Evolutionary conservation across 805 yeast species (phyloP), one percentile per base, ranked within the genome.

Genomic region (Kluyveromyces lactis): DNA sequence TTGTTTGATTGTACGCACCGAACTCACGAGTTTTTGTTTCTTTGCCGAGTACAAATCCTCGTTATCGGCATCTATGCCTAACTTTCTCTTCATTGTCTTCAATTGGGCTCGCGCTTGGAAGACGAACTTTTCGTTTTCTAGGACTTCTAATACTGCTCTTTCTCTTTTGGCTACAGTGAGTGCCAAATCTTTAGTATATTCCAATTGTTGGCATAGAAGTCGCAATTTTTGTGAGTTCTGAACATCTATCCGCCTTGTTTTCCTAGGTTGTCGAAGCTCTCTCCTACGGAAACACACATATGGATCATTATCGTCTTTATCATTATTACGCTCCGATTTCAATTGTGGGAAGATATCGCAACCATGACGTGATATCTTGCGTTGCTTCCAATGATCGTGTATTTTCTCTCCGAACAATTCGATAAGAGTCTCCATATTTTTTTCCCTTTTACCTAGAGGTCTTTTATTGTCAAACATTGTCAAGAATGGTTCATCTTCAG

Each of bases 281-380:
- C 98, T 81, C 49, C 96, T 79, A 53, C 98, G 76, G 69, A 92
- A 92, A 66, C 97, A 86, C 30, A 86, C 81, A 60, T 92, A 92
- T 1, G 98, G 97, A 60, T 92, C 97, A 43, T 74, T 75, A 53
- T 89, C 97, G 53, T 89, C 97, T 54, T 87, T 87, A 43, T 86
- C 92, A 41, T 75, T 76, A 18, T 85, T 85, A 50, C 85, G 89
- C 64, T 89, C 97, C 58, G 85, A 87, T 58, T 79, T 84, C 37
- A 92, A 67, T 12, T 71, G 60, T 3, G 97, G 95, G 48, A 77
- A 72, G 16, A 92, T 73, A 3, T 82, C 61, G 49, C 74, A 73
- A 24, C 97, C 97, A 19, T 68, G 60, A 39, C 86, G 67, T 31
- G 63, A 75, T 15, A 87, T 70, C 58, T 89, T 83, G 45, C 97